phyloP scores from a whole-genome alignment of 2,329 filamentous ascomycete species.

The Geosmithia flava region DNA sequence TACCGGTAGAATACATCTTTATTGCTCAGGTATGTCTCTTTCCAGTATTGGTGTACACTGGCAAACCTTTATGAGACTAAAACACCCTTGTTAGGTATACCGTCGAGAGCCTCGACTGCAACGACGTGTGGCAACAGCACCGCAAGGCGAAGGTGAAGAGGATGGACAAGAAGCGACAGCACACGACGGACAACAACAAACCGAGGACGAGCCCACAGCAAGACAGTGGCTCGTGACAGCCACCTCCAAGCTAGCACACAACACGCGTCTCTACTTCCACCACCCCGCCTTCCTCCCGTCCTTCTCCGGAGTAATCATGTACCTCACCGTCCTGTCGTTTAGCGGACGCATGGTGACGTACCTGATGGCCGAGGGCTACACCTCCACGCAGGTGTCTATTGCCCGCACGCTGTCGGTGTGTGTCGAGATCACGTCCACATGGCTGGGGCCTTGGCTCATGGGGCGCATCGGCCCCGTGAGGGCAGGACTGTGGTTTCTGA shows the following conservation, averaged over 20 bases:
- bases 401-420: slow-evolving; percentile 38
- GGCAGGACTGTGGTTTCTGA: slow-evolving; percentile 59
- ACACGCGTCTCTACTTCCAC: slow-evolving; percentile 28
- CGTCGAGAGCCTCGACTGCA: slow-evolving; percentile 8
- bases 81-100: no score
- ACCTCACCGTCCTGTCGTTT: slow-evolving; percentile 48
- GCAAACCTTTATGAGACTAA: no score
- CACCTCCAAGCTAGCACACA: not conserved
- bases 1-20: slow-evolving; percentile 37
- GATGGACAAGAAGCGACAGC: not conserved
- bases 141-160: not conserved
- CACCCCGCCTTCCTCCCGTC: slow-evolving; percentile 49
- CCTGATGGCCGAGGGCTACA: slow-evolving; percentile 40
- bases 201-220: not conserved
- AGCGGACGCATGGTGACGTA: slow-evolving; percentile 54
- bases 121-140: not conserved
- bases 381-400: slow-evolving; percentile 35
- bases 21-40: slow-evolving; percentile 24
- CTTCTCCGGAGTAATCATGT: slow-evolving; percentile 44
- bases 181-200: not conserved
- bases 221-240: not conserved
- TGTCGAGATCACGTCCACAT: slow-evolving; percentile 50
- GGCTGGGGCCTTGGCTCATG: slow-evolving; percentile 44
- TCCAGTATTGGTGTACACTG: no score
- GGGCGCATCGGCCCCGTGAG: slow-evolving; percentile 42